Evolutionary conservation across 495 filamentous ascomycete genomes (phyloP).

Genomic region (Pyrenopolyporus hunteri): DNA sequence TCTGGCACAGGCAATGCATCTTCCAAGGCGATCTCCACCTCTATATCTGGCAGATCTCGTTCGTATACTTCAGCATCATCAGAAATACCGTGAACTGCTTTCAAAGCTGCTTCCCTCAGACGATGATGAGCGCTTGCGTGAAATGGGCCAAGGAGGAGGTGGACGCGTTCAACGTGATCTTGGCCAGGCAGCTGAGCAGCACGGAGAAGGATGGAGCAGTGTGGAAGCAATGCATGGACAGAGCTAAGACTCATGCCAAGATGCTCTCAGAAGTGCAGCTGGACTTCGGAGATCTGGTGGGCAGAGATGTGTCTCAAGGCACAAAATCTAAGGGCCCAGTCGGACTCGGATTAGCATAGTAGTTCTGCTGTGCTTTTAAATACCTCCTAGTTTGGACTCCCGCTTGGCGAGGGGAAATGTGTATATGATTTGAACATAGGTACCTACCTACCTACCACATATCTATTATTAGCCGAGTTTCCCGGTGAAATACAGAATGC

Average conservation of each 20-base stretch:
- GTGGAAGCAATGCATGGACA: conserved; percentile 83
- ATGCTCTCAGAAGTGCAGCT: conserved; percentile 86
- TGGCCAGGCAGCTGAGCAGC: conserved; percentile 80
- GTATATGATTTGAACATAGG: background rate
- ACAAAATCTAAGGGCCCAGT: conserved; percentile 40
- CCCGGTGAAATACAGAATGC: no score
- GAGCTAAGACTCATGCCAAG: conserved; percentile 77
- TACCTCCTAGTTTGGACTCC: background rate
- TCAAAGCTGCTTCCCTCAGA: conserved; percentile 83
- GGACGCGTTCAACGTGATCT: conserved; percentile 82
- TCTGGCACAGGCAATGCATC: conserved; percentile 72
- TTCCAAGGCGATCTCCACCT: conserved; percentile 90
- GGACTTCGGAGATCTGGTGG: conserved; percentile 81
- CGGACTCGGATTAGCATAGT: conserved; percentile 50
- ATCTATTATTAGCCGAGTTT: no score
- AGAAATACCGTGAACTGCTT: conserved; percentile 88
- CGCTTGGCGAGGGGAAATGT: no score
- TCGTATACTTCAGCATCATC: conserved; percentile 93
- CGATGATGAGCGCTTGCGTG: conserved; percentile 89
- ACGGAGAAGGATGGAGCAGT: conserved; percentile 72
- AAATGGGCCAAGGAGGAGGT: conserved; percentile 95
- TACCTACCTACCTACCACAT: no score
- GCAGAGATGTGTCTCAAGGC: conserved; percentile 43
- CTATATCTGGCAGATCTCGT: conserved; percentile 96
- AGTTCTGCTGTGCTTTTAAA: background rate